Evolutionary conservation across 768 basidiomycete genomes (phyloP).

Genomic region (Tricholoma bakamatsutake): DNA sequence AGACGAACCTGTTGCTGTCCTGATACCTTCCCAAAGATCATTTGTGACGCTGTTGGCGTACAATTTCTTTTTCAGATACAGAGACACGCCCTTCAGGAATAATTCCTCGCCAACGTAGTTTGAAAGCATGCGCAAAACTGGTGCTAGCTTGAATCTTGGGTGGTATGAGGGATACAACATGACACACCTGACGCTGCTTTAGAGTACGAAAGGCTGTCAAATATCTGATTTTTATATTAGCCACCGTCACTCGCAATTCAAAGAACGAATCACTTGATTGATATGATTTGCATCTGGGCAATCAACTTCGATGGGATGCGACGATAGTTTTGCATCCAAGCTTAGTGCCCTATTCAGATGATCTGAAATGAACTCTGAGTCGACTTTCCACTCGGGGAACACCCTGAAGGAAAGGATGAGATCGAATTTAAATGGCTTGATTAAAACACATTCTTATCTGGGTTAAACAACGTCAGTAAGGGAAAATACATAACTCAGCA

Average conservation of each 20-base stretch:
- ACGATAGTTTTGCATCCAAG: constrained; percentile 81
- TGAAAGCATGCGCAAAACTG: constrained; percentile 91
- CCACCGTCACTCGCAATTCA: neutral
- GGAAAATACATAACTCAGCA: neutral
- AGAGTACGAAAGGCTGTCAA: constrained; percentile 82
- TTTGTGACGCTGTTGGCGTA: constrained; percentile 82
- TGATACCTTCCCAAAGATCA: constrained; percentile 86
- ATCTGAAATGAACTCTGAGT: constrained; percentile 74
- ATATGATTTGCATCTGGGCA: constrained; percentile 84
- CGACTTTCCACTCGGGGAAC: constrained; percentile 83
- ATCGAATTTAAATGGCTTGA: neutral
- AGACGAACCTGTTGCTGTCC: constrained; percentile 53
- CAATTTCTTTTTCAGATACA: constrained; percentile 85
- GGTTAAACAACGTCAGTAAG: neutral
- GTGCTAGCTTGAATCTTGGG: neutral
- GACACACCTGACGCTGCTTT: constrained; percentile 70
- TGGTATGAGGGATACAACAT: neutral
- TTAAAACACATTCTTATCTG: neutral
- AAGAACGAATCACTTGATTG: constrained; percentile 46
- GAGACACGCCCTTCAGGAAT: constrained; percentile 84
- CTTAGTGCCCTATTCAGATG: constrained; percentile 72
- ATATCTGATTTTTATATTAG: constrained; percentile 50
- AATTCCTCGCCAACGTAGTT: constrained; percentile 83
- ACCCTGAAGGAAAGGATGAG: constrained; percentile 33
- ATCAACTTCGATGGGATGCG: constrained; percentile 90